Base-by-base conservation (phyloP, 768 basidiomycete genomes). In the Pisolithus orientalis region DNA sequence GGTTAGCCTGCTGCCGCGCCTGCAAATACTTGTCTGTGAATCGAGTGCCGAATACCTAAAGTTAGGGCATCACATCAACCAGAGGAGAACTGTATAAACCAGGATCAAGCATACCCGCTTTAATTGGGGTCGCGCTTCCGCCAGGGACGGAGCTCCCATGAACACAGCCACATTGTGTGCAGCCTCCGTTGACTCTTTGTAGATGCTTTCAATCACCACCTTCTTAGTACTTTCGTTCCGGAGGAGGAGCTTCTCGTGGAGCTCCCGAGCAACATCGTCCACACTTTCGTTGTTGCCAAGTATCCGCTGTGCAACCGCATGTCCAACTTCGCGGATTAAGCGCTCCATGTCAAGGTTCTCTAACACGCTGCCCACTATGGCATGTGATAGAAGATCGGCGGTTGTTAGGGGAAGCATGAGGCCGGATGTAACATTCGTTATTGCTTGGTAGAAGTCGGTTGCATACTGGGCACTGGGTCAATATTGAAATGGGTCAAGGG, bases 261-360 rank as follows among this genome's bases (percentile, higher is more conserved):
- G 73, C 70, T 96, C 94, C 32, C 84, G 80, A 11, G 95, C 95
- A 17, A 98, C 94, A 53, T 97, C 94, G 65, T 98, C 95, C 17
- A 98, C 94, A 61, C 88, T 94, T 68, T 96, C 89, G 67, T 95
- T 88, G 58, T 92, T 90, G 21, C 90, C 89, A 9, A 92, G 80
- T 66, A 98, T 92, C 48, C 94, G 82, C 60, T 90, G 83, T 6
- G 94, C 93, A 7, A 98, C 94, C 8, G 93, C 93, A 53, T 87
- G 79, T 16, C 95, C 95, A 46, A 98, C 94, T 70, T 98, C 95
- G 37, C 84, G 83, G 52, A 98, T 92, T 38, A 98, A 79, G 29
- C 93, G 82, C 63, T 98, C 95, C 95, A 98, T 95, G 68, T 98
- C 95, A 54, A 97, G 83, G 62, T 97, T 96, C 73, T 98, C 95